A percentile compares a stretch with the other conserved stretches of the same genome.
Conservation (phyloP, 2,329 filamentous ascomycete genomes). For the Sporothrix protearum region DNA sequence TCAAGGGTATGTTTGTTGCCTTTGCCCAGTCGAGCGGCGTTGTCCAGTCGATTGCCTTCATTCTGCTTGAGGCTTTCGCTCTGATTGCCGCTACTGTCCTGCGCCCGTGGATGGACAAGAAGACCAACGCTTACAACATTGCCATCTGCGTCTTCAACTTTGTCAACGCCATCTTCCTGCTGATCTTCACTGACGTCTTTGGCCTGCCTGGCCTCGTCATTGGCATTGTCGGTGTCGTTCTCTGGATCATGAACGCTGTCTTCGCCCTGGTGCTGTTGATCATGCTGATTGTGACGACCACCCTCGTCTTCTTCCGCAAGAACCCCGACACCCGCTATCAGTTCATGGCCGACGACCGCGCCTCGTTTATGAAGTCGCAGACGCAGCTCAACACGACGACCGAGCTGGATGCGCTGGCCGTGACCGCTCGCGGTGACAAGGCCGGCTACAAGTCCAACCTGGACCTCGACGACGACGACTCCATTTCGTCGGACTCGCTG, state of each 20-base stretch:
- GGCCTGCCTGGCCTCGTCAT: conserved; percentile 72
- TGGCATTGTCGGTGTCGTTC: conserved; percentile 77
- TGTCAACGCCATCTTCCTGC: conserved; percentile 72
- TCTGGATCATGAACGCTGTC: conserved; percentile 76
- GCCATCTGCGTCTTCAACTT: conserved; percentile 79
- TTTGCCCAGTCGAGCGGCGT: conserved; percentile 64
- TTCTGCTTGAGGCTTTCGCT: conserved; percentile 70
- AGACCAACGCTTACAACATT: conserved; percentile 87
- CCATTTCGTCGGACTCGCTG: conserved; percentile 58
- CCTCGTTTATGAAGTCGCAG: conserved; percentile 87
- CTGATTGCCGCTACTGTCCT: conserved; percentile 70
- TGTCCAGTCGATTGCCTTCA: conserved; percentile 70
- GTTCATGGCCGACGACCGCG: conserved; percentile 83
- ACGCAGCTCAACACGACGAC: conserved; percentile 66
- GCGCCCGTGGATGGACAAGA: conserved; percentile 93
- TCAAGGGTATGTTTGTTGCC: conserved; percentile 80
- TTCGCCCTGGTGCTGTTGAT: conserved; percentile 73
- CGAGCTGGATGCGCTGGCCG: conserved; percentile 77
- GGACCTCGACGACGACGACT: conserved; percentile 68
- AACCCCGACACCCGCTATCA: conserved; percentile 85
- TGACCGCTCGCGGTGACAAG: conserved; percentile 76
- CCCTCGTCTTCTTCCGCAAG: conserved; percentile 71
- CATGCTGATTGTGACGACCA: conserved; percentile 66
- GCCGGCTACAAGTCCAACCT: conserved; percentile 55
- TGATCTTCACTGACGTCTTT: conserved; percentile 80